phyloP scores from a whole-genome alignment of 305 asterid genomes.

The Solanum chacoense region DNA sequence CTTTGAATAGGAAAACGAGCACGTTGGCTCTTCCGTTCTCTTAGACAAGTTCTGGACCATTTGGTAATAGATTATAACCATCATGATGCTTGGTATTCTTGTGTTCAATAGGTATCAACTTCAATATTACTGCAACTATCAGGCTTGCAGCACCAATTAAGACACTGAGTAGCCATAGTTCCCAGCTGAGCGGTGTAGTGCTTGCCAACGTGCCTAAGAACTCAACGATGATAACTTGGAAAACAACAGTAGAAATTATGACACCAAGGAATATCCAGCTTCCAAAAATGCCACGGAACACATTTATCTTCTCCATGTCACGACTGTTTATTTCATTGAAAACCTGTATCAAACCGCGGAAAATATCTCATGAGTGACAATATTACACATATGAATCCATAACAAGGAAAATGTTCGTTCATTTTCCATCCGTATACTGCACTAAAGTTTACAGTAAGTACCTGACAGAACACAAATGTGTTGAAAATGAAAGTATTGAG shows the following conservation, averaged over 20 bases:
- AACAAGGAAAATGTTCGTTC: not conserved
- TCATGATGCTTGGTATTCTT: conserved; percentile 35
- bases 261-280: conserved; percentile 74
- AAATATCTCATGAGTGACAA: not conserved
- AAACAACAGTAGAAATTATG: conserved; percentile 44
- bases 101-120: conserved; percentile 57
- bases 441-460: conserved; percentile 6
- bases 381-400: not conserved
- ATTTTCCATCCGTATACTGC: not conserved
- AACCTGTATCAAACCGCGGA: conserved; percentile 32
- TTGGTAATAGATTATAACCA: conserved; percentile 58
- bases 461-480: conserved; percentile 98
- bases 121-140: conserved; percentile 60
- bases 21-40: not conserved
- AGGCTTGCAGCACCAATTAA: conserved; percentile 49
- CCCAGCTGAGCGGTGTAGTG: conserved; percentile 71
- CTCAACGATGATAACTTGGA: conserved; percentile 78
- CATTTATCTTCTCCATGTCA: conserved; percentile 79
- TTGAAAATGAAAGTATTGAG: conserved; percentile 87
- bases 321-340: conserved; percentile 94
- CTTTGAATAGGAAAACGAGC: not conserved
- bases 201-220: conserved; percentile 84
- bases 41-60: conserved; percentile 59
- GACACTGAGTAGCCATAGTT: conserved; percentile 65
- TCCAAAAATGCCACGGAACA: conserved; percentile 52